Conservation (phyloP, 176 grass and related monocot species). For the Lolium multiflorum region DNA sequence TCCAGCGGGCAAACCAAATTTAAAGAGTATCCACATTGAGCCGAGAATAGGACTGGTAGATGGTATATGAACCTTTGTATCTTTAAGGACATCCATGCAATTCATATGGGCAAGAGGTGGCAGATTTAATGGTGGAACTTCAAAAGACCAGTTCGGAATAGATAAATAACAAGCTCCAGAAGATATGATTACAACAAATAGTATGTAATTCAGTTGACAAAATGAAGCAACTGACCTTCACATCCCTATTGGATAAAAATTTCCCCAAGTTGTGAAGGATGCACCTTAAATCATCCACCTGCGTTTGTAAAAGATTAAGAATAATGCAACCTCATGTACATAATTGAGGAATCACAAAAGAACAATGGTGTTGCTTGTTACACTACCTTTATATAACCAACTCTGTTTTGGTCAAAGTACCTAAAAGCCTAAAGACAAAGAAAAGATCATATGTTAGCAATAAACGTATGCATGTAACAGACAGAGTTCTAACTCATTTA, state of each 20-base stretch:
- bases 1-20: neutral
- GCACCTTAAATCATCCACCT: constrained; percentile 98
- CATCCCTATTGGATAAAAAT: constrained; percentile 85
- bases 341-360: constrained; percentile 21
- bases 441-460: constrained; percentile 30
- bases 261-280: constrained; percentile 97
- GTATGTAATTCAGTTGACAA: constrained; percentile 22
- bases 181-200: neutral
- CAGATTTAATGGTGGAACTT: neutral
- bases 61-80: neutral
- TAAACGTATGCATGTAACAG: neutral
- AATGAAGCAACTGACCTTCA: constrained; percentile 72
- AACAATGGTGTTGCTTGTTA: constrained; percentile 4
- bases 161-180: neutral
- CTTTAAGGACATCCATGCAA: neutral
- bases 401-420: constrained; percentile 86
- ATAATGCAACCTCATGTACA: constrained; percentile 26
- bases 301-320: constrained; percentile 37
- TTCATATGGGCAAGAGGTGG: neutral
- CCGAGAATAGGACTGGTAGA: neutral
- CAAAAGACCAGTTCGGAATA: neutral
- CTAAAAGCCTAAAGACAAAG: constrained; percentile 83
- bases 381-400: constrained; percentile 80
- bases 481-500: neutral
- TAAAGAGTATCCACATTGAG: neutral